Base-by-base conservation (phyloP, 495 filamentous ascomycete genomes). In the Penicillium manginii region DNA sequence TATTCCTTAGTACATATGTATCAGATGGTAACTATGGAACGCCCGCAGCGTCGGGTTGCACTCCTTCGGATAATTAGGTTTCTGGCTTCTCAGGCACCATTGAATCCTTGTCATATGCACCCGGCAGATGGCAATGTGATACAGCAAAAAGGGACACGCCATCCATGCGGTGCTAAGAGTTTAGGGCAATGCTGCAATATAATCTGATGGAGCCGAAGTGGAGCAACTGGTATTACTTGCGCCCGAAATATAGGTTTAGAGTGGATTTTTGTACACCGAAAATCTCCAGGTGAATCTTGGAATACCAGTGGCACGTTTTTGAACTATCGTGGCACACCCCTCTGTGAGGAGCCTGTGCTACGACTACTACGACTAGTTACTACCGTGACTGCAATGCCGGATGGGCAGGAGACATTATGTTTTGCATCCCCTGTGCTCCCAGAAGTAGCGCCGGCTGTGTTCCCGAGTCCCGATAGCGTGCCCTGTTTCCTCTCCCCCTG, bases 381-480 rank as follows among this genome's bases (percentile, higher is more conserved):
- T 29, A 8, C 26, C 6, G 9, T 29, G 26, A 29, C 26, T 29
- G 26, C 26, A 29, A 29, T 29, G 26, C 26, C 9, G 6, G 26
- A 29, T 29, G 6, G 9, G 2, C 7, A 53, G 23, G 17, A 48
- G 17, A 45, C 17, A 17, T 37, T 47, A 69, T 69, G 58, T 66
- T 66, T 58, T 66, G 66, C 63, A 60, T 63, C 46, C 12, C 42
- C 40, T 39, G 32, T 51, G 53, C 48, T 43, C 14, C 15, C 35
- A 40, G 26, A 49, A 49, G 32, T 63, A 60, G 60, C 46, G 60
- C 45, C 60, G 50, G 60, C n/a, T 51, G 32, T 22, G 54, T 22
- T 57, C 54, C 50, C 50, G 57, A 61, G 21, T 57, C 54, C 50
- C 50, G 57, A 61, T 66, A 63, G 60, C 51, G 54, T 52, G 54